phyloP scores from a whole-genome alignment of 345 rosid species.

The Erodium maritimum region DNA sequence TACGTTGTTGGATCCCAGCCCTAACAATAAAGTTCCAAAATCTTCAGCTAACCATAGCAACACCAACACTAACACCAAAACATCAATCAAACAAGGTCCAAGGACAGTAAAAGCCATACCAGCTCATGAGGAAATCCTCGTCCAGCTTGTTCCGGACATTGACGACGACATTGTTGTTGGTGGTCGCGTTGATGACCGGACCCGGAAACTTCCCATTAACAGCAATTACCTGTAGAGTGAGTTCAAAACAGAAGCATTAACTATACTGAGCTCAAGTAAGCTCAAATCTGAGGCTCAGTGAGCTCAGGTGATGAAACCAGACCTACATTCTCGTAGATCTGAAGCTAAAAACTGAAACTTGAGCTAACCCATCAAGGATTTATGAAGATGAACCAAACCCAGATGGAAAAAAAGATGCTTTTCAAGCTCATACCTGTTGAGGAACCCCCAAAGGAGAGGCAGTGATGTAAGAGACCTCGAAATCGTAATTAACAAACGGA shows the following conservation, averaged over 20 bases:
- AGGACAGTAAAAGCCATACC: constrained; percentile 32
- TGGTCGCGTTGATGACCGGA: constrained; percentile 78
- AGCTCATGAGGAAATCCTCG: constrained; percentile 70
- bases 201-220: constrained; percentile 85
- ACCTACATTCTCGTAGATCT: constrained; percentile 2
- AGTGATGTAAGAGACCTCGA: constrained; percentile 82
- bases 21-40: constrained; percentile 18
- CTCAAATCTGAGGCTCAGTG: constrained; percentile 2
- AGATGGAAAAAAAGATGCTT: constrained; percentile 10
- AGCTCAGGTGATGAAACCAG: background rate
- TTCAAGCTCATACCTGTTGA: constrained; percentile 48
- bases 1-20: constrained; percentile 90
- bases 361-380: constrained; percentile 12
- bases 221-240: constrained; percentile 76
- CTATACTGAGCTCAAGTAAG: constrained; percentile 2
- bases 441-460: constrained; percentile 97
- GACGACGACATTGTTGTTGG: constrained; percentile 73
- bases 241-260: constrained; percentile 3
- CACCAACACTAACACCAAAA: background rate
- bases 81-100: background rate
- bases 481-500: constrained; percentile 51
- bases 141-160: constrained; percentile 88
- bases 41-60: background rate
- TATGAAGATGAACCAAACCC: constrained; percentile 15
- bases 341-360: constrained; percentile 29